Conservation (phyloP, 1,284 basidiomycete species). For the Pseudozyma hubeiensis region DNA sequence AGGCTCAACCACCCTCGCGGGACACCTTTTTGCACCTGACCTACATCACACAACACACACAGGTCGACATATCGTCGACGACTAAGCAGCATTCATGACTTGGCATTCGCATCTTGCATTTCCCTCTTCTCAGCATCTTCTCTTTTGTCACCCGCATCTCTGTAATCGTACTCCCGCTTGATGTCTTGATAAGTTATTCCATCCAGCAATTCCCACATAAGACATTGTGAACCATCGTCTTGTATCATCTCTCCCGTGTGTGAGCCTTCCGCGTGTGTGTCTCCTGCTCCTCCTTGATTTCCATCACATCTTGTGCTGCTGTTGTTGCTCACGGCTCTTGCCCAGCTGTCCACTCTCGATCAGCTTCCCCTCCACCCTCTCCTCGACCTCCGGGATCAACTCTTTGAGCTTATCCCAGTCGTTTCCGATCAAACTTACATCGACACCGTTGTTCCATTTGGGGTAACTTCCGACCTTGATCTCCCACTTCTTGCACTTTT, state of each 20-base stretch:
- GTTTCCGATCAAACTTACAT: conserved; percentile 84
- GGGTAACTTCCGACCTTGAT: conserved; percentile 82
- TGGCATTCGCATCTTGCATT: neutral
- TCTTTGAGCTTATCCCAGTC: conserved; percentile 44
- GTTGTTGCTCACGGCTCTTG: conserved; percentile 8
- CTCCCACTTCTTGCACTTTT: conserved; percentile 78
- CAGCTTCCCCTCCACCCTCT: conserved; percentile 71
- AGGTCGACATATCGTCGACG: neutral
- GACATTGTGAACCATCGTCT: too few relatives aligned
- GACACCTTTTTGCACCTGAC: neutral
- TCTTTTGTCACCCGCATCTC: neutral
- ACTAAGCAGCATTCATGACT: too few relatives aligned
- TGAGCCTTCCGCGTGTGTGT: too few relatives aligned
- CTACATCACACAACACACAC: neutral
- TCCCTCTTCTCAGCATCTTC: neutral
- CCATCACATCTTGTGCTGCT: conserved; percentile 30
- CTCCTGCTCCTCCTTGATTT: too few relatives aligned
- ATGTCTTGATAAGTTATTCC: too few relatives aligned
- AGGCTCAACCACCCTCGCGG: neutral
- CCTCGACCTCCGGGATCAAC: conserved; percentile 68
- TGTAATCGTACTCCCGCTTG: too few relatives aligned
- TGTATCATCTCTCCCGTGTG: too few relatives aligned
- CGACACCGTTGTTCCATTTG: conserved; percentile 74
- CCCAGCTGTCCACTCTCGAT: conserved; percentile 71
- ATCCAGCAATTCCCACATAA: too few relatives aligned